Evolutionary conservation across 163 green algal species (phyloP).

Genomic region (Scenedesmus sp.): DNA sequence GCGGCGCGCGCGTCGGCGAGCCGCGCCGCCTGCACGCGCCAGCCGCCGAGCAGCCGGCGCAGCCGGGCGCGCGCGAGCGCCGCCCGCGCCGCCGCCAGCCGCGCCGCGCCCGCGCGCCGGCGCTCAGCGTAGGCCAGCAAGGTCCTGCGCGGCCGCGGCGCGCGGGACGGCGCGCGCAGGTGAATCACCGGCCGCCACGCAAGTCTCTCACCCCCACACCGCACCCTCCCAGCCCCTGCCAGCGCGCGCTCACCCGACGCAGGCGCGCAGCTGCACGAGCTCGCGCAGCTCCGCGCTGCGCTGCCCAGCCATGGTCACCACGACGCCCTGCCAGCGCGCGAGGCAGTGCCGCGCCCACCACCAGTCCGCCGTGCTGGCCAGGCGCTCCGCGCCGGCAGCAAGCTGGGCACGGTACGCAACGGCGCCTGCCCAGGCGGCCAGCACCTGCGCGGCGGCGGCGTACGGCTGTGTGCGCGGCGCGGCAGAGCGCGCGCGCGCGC

Average conservation of each 20-base stretch:
- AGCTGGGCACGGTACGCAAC: slow-evolving; percentile 29
- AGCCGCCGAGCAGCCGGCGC: slow-evolving; percentile 2
- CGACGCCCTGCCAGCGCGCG: slow-evolving; percentile 9
- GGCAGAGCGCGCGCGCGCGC: background rate
- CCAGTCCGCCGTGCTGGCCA: slow-evolving; percentile 7
- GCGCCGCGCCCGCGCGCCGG: background rate
- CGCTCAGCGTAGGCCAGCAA: slow-evolving; percentile 31
- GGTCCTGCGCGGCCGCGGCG: no score
- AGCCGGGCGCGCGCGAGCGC: slow-evolving; percentile 18
- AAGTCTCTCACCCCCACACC: no score
- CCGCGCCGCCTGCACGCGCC: background rate
- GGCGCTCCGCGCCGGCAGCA: background rate
- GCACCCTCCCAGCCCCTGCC: no score
- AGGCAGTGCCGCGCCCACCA: slow-evolving; percentile 31
- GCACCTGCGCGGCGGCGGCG: slow-evolving; percentile 1
- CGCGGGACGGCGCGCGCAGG: no score
- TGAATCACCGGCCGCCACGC: background rate
- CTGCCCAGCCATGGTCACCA: slow-evolving; percentile 3
- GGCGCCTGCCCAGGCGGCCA: slow-evolving; percentile 3
- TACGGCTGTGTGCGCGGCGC: background rate
- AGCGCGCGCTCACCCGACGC: slow-evolving; percentile 33
- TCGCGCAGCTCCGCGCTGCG: slow-evolving; percentile 13
- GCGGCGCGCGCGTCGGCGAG: background rate
- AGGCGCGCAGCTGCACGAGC: slow-evolving; percentile 23
- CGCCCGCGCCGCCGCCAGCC: background rate